These are phyloP conservation scores for Chrysosporium queenslandicum DNA, from an alignment of 2,329 filamentous ascomycete species.

Conservation along the genomic window DNA sequence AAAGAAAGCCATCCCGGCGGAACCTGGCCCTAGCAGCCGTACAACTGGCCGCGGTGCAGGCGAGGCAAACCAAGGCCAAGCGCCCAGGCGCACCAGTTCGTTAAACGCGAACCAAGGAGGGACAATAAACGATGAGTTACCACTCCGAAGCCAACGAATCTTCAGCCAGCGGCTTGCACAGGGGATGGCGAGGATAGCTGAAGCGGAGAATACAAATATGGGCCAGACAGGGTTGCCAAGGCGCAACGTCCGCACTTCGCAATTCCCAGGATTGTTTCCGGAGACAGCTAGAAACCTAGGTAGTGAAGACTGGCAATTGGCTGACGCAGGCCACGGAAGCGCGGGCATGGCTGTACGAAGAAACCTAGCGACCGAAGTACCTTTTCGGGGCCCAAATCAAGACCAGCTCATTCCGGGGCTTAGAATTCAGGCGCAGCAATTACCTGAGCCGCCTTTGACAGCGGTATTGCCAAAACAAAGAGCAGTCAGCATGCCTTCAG, in stretches of 20 bases:
- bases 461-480: constrained; percentile 4
- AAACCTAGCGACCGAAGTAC: not conserved
- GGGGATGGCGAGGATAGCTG: not conserved
- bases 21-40: not conserved
- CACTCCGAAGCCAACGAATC: not conserved
- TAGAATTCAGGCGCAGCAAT: not conserved
- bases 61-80: not conserved
- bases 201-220: not conserved
- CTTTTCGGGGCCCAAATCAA: not conserved
- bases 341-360: no score
- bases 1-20: not conserved
- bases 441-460: constrained; percentile 10
- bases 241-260: not conserved
- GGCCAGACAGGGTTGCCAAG: not conserved
- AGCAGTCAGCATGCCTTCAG: not conserved
- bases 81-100: not conserved
- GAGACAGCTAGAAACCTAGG: not conserved
- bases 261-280: not conserved
- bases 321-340: not conserved
- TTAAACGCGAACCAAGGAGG: not conserved
- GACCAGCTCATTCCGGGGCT: not conserved
- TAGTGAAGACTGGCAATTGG: not conserved
- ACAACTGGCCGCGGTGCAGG: not conserved
- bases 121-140: not conserved
- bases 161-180: not conserved